Base-by-base conservation (phyloP, 228 moss, liverwort and hornwort genomes). In the Sphagnum magellanicum region DNA sequence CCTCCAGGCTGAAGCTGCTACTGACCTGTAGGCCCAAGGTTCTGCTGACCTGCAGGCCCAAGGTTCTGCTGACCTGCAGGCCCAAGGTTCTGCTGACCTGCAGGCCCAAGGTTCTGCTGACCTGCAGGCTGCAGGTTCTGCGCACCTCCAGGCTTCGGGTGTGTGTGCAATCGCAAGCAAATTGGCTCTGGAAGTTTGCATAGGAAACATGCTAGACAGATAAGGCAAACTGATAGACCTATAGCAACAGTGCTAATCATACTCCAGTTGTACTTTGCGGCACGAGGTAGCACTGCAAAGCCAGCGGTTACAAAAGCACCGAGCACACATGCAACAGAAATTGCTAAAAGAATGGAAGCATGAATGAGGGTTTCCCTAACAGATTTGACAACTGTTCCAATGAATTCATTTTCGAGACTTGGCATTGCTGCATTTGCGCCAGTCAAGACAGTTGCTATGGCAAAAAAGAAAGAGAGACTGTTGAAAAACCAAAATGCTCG, bases 391-490 rank as follows among this genome's bases (percentile, higher is more conserved):
- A 84, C 81, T 64, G 84, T 81, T 52, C 77, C 75, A 16, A 75
- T 77, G 13, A 81, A 69, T 48, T 61, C 73, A 16, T 63, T 75
- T 63, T 60, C 65, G n/a, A 32, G 32, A 32, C 32, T 32, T 9
- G 88, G 84, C 11, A 84, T 69, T 48, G 79, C 77, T 6, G 69
- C 71, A 48, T 76, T 75, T 62, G 74, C 81, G 49, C 75, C 84
- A n/a, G 83, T 72, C 17, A 83, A 64, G 50, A 89, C 76, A 5
- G 89, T 83, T 50, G 81, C 86, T 0, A 74, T 63, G 57, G 79
- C 75, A 74, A 75, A 86, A 76, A 80, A 85, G 77, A 88, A 88
- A 0, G 89, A 77, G 48, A 83, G 72, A 61, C 81, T 83, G 59
- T 83, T 85, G 65, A 74, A 79, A n/a, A 73, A 49, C 86, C 81